These are phyloP conservation scores for Tolypocladium amazonense DNA, from an alignment of 2,329 filamentous ascomycete genomes.

Conservation along the genomic window DNA sequence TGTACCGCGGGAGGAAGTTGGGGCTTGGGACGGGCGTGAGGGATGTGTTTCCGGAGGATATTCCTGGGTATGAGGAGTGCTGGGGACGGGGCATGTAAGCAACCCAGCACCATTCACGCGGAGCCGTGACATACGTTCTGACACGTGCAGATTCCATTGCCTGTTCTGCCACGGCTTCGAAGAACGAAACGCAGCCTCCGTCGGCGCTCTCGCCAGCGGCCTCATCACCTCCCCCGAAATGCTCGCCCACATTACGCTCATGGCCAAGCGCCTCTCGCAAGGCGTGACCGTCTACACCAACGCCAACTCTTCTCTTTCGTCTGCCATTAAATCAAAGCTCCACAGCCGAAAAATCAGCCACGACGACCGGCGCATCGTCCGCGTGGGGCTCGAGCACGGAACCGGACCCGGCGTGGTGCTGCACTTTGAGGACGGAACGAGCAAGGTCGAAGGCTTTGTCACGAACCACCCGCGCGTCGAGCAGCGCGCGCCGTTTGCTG, in stretches of 20 bases:
- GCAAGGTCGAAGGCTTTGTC: neutral
- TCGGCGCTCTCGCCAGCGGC: neutral
- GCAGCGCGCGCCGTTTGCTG: neutral
- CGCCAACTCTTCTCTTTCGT: neutral
- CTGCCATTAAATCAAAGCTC: neutral
- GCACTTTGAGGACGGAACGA: neutral
- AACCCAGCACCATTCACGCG: neutral
- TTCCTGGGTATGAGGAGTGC: neutral
- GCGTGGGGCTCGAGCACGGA: neutral
- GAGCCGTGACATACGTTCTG: neutral
- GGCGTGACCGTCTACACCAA: neutral
- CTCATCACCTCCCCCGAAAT: neutral
- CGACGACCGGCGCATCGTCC: neutral
- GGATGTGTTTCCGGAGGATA: neutral
- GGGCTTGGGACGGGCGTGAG: neutral
- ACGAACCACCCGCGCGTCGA: neutral
- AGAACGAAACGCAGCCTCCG: neutral
- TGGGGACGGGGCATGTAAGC: neutral
- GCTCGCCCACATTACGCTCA: neutral
- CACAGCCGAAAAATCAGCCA: neutral
- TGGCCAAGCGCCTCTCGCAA: neutral
- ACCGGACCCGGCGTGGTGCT: neutral
- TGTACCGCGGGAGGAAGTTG: neutral
- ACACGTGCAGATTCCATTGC: neutral
- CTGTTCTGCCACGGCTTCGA: neutral